Percentiles rank a stretch among this genome's conserved stretches.
Evolutionary conservation across 192 early-diverging fungal genomes (phyloP).

Genomic region (Backusella morwellensis): DNA sequence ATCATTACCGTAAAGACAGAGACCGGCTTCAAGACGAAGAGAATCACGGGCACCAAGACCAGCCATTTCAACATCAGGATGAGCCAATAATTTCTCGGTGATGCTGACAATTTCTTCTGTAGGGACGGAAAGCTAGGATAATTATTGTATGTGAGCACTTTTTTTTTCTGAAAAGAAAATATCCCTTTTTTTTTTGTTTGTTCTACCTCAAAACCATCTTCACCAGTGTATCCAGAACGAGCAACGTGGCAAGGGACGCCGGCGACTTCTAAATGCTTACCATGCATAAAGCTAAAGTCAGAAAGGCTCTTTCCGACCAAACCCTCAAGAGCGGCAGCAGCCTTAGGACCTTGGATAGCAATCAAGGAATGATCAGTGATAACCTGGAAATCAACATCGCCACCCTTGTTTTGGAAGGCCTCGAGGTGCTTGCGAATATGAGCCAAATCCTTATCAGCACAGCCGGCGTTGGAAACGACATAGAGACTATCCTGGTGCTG

Average conservation of each 20-base stretch:
- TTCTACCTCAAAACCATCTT: constrained; percentile 94
- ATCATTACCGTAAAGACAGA: constrained; percentile 97
- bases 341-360: constrained; percentile 89
- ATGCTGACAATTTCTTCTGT: constrained; percentile 65
- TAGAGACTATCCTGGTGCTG: constrained; percentile 80
- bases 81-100: constrained; percentile 63
- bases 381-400: constrained; percentile 82
- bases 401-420: constrained; percentile 84
- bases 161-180: neutral
- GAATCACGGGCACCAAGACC: constrained; percentile 95
- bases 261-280: constrained; percentile 64
- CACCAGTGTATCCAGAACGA: constrained; percentile 97
- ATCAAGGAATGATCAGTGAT: constrained; percentile 86
- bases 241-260: constrained; percentile 86
- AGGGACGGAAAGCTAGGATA: constrained; percentile 77
- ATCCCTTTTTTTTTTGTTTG: neutral
- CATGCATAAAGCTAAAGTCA: constrained; percentile 91
- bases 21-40: constrained; percentile 93
- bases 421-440: constrained; percentile 82
- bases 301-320: constrained; percentile 58
- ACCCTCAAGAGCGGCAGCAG: constrained; percentile 65
- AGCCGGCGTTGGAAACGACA: constrained; percentile 95
- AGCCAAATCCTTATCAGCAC: constrained; percentile 93
- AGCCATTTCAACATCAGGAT: constrained; percentile 83
- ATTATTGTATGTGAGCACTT: neutral